Conservation (phyloP, 148 eudicot species). For the Camellia japonica region DNA sequence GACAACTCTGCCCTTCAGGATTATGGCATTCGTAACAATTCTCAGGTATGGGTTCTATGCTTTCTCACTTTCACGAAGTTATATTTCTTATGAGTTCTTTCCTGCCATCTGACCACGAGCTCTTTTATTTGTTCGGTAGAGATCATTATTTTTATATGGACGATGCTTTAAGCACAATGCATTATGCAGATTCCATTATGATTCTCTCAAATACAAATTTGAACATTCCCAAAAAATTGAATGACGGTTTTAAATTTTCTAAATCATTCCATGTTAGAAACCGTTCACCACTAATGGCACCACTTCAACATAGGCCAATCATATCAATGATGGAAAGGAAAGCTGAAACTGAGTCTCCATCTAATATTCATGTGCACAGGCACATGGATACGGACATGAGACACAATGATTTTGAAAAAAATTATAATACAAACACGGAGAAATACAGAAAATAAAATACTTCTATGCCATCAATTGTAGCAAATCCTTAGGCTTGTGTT, state of each 20-base stretch:
- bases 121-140: background rate
- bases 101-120: background rate
- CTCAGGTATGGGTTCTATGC: slow-evolving; percentile 51
- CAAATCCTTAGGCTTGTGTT: background rate
- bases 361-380: background rate
- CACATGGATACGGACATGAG: no score
- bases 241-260: background rate
- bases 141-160: background rate
- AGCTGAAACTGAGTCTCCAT: background rate
- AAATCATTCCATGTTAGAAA: background rate
- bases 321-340: background rate
- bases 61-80: background rate
- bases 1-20: slow-evolving; percentile 64
- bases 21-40: slow-evolving; percentile 75
- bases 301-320: background rate
- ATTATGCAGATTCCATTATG: no score
- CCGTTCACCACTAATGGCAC: background rate
- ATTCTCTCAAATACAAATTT: no score
- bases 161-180: background rate
- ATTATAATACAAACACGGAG: no score
- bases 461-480: background rate
- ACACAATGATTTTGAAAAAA: no score
- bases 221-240: background rate
- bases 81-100: background rate
- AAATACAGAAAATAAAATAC: no score